Base-by-base conservation (phyloP, 495 filamentous ascomycete genomes). In the Cercophora scortea region DNA sequence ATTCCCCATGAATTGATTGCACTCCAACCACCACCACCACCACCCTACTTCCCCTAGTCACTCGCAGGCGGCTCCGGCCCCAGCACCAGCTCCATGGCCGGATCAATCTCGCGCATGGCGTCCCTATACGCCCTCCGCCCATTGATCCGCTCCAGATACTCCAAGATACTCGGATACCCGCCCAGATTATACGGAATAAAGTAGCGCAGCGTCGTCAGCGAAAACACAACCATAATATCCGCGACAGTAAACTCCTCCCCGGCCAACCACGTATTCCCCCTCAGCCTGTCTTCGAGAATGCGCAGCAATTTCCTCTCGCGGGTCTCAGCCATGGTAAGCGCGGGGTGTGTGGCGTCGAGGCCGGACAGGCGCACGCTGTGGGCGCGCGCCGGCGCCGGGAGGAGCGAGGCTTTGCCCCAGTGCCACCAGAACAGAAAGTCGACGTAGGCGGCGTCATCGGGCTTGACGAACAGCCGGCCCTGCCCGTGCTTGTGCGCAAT, bases 351-450 rank as follows among this genome's bases (percentile, higher is more conserved):
- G 47, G 34, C 25, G 35, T 46, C 34, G 15, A 55, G 9, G 12
- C 55, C 57, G 3, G 57, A 45, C 39, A 40, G 18, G 3, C 46
- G 40, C 15, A 56, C 1, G 8, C 45, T 8, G 54, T 61, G 38
- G 8, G 40, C 32, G 12, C 59, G 47, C 17, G 52, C 16, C 1
- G 78, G 32, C 0, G 63, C 52, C 0, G 76, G 67, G 54, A 79
- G 75, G 6, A 83, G 63, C n/a, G 64, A 77, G n/a, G 70, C 71
- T 58, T 83, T 84, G 36, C 73, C 67, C 61, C 76, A 81, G 54
- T 85, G 79, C 38, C 78, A 76, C 80, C 81, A 85, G 59, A 78
- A 80, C 4, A 84, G 61, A 61, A 79, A 85, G 44, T 79, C 67
- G 5, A 79, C 57, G 52, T 81, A 84, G 16, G 63, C 58, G 9